Evolutionary conservation across 495 filamentous ascomycete genomes (phyloP).

Genomic region (Gamarada debralockiae): DNA sequence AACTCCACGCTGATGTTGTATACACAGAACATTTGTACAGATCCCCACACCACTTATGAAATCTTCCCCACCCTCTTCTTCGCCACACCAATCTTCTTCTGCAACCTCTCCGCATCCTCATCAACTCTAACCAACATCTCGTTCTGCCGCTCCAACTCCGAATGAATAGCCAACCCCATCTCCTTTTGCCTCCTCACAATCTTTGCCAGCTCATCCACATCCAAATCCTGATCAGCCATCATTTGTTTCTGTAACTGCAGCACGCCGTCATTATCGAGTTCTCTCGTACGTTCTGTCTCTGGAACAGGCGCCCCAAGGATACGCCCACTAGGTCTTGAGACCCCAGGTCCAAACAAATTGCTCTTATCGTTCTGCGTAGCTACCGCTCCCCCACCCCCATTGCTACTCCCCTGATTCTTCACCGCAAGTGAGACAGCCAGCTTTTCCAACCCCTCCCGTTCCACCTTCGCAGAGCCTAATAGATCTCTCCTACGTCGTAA

Average conservation of each 20-base stretch:
- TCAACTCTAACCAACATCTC: slow-evolving; percentile 73
- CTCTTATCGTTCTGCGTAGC: slow-evolving; percentile 50
- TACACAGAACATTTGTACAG: background rate
- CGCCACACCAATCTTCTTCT: slow-evolving; percentile 74
- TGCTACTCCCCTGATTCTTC: slow-evolving; percentile 12
- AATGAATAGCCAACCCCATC: slow-evolving; percentile 78
- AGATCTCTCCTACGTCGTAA: slow-evolving; percentile 75
- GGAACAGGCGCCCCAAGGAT: slow-evolving; percentile 73
- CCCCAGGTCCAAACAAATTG: slow-evolving; percentile 40
- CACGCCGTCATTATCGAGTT: slow-evolving; percentile 87
- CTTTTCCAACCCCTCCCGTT: slow-evolving; percentile 82
- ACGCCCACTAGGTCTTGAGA: slow-evolving; percentile 43
- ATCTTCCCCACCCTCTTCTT: slow-evolving; percentile 81
- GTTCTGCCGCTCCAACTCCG: slow-evolving; percentile 82
- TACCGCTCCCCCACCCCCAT: slow-evolving; percentile 22
- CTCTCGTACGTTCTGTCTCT: slow-evolving; percentile 83
- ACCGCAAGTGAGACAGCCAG: slow-evolving; percentile 66
- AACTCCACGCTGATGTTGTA: slow-evolving; percentile 1
- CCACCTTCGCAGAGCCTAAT: slow-evolving; percentile 70
- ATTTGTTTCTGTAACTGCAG: slow-evolving; percentile 78
- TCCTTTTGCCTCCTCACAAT: slow-evolving; percentile 79
- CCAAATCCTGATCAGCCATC: slow-evolving; percentile 82
- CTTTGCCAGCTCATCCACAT: slow-evolving; percentile 69
- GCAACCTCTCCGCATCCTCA: slow-evolving; percentile 68
- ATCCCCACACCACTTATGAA: slow-evolving; percentile 3